These are phyloP conservation scores for Orychophragmus violaceus DNA, from an alignment of 345 rosid species.

Conservation along the genomic window DNA sequence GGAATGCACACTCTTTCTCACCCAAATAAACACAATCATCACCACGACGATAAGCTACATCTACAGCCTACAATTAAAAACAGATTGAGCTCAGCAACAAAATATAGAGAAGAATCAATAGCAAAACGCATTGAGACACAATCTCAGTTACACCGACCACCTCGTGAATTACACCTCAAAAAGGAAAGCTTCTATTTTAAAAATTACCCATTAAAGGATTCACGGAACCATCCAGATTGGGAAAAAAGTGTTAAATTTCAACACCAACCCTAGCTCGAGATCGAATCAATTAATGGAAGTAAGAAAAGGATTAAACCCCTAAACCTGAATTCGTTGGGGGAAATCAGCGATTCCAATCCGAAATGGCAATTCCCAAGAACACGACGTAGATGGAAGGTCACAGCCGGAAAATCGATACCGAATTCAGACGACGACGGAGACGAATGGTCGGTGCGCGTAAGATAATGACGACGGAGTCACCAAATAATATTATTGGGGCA, in stretches of 20 bases:
- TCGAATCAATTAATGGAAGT: background rate
- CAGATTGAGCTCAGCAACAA: background rate
- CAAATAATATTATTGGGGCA: slow-evolving; percentile 9
- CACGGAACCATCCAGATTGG: background rate
- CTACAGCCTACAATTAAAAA: background rate
- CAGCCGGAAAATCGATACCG: background rate
- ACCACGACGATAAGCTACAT: slow-evolving; percentile 5
- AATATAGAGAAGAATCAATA: background rate
- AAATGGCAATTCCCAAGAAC: background rate
- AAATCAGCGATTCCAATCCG: background rate
- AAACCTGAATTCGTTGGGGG: slow-evolving; percentile 20
- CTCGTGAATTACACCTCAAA: background rate
- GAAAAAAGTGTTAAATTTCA: background rate
- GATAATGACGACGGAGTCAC: slow-evolving; percentile 21
- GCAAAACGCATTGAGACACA: background rate
- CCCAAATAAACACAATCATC: slow-evolving; percentile 9
- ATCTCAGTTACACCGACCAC: background rate
- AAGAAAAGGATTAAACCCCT: slow-evolving; percentile 16
- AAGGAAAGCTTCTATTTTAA: background rate
- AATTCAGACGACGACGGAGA: slow-evolving; percentile 21
- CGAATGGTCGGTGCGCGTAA: slow-evolving; percentile 12
- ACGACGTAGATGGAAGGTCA: background rate
- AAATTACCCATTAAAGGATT: background rate
- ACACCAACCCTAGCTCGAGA: slow-evolving; percentile 14
- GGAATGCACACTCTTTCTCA: background rate